Evolutionary conservation across 306 rosid species (phyloP).

Genomic region (Gynostemma pentaphyllum): DNA sequence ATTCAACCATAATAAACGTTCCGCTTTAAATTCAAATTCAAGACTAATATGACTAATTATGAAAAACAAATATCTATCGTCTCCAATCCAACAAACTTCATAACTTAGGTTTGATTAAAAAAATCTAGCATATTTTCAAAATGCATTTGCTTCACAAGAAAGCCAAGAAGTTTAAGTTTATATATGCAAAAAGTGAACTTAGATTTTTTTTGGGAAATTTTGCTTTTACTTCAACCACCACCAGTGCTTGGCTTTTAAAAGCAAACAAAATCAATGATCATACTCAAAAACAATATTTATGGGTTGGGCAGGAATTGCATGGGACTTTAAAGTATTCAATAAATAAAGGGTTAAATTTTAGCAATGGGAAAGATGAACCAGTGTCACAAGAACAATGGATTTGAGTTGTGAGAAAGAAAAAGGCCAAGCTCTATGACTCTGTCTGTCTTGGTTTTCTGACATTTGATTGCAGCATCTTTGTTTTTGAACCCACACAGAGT

Average conservation of each 20-base stretch:
- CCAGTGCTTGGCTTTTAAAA: not conserved
- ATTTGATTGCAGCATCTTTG: conserved; percentile 16
- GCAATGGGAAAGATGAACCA: conserved; percentile 6
- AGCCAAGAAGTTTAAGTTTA: not conserved
- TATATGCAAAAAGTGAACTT: not conserved
- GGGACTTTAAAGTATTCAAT: conserved; percentile 2
- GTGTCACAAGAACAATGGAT: conserved; percentile 4
- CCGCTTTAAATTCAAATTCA: not conserved
- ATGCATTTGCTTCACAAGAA: conserved; percentile 1
- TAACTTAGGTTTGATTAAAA: conserved; percentile 1
- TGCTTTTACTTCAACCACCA: not conserved
- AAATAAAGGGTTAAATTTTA: not conserved
- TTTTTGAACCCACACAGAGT: conserved; percentile 12
- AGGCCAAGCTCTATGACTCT: conserved; percentile 21
- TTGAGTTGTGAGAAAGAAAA: conserved; percentile 15
- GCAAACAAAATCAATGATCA: not conserved
- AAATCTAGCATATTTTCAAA: not conserved
- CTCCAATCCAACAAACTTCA: not conserved
- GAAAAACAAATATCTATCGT: not conserved
- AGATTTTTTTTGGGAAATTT: not conserved
- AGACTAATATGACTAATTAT: not conserved
- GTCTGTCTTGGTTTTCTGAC: conserved; percentile 25
- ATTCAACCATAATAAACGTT: too few relatives aligned
- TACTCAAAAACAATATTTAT: not conserved
- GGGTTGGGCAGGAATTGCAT: conserved; percentile 3